Percentiles rank a stretch among this genome's conserved stretches.
phyloP scores from a whole-genome alignment of 169 alveolate genomes.

The Perkinsus chesapeaki region DNA sequence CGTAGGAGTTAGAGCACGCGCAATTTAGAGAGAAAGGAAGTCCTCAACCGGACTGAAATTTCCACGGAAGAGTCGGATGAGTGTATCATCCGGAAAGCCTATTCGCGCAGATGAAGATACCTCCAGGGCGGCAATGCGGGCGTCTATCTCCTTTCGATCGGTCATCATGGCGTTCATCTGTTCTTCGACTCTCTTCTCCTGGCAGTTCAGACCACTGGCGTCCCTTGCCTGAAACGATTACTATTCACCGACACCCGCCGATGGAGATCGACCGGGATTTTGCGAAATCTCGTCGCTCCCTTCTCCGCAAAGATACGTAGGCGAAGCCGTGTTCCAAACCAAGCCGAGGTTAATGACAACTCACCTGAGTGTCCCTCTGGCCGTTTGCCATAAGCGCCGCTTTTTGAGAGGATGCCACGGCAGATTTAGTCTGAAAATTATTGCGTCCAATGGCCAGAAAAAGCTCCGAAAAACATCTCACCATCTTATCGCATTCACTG shows the following conservation, averaged over 20 bases:
- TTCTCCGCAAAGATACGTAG: too few species aligned
- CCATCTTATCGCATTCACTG: not conserved
- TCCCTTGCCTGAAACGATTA: not conserved
- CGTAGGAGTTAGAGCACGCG: too few species aligned
- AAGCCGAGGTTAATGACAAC: not conserved
- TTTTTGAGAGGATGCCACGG: not conserved
- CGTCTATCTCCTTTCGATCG: not conserved
- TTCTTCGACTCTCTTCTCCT: not conserved
- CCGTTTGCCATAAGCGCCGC: not conserved
- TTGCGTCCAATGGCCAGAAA: not conserved
- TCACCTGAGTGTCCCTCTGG: not conserved
- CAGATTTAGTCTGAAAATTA: not conserved
- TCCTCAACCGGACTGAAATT: too few species aligned
- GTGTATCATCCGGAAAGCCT: too few species aligned
- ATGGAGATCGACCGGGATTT: too few species aligned
- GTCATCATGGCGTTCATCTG: not conserved
- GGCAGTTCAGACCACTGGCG: not conserved
- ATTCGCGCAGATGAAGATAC: too few species aligned
- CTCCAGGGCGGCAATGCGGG: not conserved
- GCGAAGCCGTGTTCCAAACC: too few species aligned
- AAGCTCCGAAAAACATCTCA: not conserved
- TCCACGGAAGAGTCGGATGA: too few species aligned
- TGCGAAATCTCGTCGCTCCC: too few species aligned
- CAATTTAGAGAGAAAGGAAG: too few species aligned
- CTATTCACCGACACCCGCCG: not conserved